Evolutionary conservation across 352 stramenopile species (phyloP), one percentile per base, ranked within the genome.

Genomic region (Globisporangium radiosum): DNA sequence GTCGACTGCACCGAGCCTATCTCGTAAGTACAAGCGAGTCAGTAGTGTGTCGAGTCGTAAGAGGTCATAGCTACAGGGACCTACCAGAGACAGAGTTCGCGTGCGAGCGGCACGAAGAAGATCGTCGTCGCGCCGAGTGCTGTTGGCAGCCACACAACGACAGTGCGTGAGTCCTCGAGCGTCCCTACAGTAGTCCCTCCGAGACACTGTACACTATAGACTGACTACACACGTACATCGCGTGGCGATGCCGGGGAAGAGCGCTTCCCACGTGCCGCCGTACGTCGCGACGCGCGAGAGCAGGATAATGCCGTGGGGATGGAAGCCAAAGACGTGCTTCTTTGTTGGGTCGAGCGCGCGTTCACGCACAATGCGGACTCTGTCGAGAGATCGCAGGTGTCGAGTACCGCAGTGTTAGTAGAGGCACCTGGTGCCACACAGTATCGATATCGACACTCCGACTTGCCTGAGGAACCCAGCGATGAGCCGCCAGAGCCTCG

Each of bases 1-100:
- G 48, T 92, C 80, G 15, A 92, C 82, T n/a, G 71, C 76, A 11
- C 77, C 78, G 17, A 92, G 71, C 70, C 69, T 76, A 25, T 7
- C 47, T 25, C 44, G 25, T 25, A 25, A 25, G 25, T 25, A 25
- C 25, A 25, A 25, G 25, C 25, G 25, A 51, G 47, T 51, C 4
- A 43, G 36, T 0, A 48, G 33, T 15, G 45, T 7, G 15, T 54
- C 14, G 33, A 60, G 11, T 33, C 39, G 15, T 53, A 6, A 13
- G 39, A 43, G 39, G 6, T 5, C 25, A 25, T 25, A 53, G 14
- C 5, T 3, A n/a, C 10, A 37, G 44, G 5, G 4, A 54, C 39
- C 9, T 47, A 61, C 63, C 59, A 66, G 9, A 70, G 37, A 36
- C 59, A 68, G 44, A 70, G 42, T 39, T 70, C 64, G 37, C 64